Conservation (phyloP, 306 rosid genomes). For the Boehmeria nivea region DNA sequence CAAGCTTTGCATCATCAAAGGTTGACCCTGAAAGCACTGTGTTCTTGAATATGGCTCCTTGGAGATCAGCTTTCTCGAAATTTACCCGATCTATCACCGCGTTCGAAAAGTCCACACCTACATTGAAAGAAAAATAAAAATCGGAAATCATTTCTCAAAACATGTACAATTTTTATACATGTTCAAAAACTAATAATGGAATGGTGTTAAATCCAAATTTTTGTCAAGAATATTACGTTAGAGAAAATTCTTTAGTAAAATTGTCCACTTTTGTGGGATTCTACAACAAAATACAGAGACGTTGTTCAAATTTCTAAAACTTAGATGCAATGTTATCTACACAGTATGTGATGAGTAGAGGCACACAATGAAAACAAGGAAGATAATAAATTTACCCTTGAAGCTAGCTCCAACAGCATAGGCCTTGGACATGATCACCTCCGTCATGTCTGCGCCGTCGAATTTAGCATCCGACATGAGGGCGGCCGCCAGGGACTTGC, state of each 20-base stretch:
- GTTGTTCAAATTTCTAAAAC: too few relatives aligned
- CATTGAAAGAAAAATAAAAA: too few relatives aligned
- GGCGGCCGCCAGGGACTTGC: slow-evolving; percentile 87
- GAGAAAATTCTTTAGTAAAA: slow-evolving; percentile 8
- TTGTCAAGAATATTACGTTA: slow-evolving; percentile 10
- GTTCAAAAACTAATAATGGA: too few relatives aligned
- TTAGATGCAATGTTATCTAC: too few relatives aligned
- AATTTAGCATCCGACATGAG: slow-evolving; percentile 95
- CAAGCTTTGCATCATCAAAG: slow-evolving; percentile 65
- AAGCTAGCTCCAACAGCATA: slow-evolving; percentile 90
- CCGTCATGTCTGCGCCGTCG: slow-evolving; percentile 96
- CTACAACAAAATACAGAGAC: too few relatives aligned
- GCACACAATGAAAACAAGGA: too few relatives aligned
- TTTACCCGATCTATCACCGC: slow-evolving; percentile 89
- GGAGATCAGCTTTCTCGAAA: slow-evolving; percentile 79
- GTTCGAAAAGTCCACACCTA: slow-evolving; percentile 86
- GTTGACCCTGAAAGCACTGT: slow-evolving; percentile 84
- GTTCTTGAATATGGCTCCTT: slow-evolving; percentile 81
- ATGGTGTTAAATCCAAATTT: too few relatives aligned
- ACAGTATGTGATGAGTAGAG: too few relatives aligned
- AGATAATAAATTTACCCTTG: too few relatives aligned
- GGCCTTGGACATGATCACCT: slow-evolving; percentile 96
- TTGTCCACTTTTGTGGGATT: too few relatives aligned
- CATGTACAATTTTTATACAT: too few relatives aligned
- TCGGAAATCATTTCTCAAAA: too few relatives aligned